Evolutionary conservation across 192 early-diverging fungal species (phyloP), one percentile per base, ranked within the genome.

Genomic region (Jimgerdemannia flammicorona): DNA sequence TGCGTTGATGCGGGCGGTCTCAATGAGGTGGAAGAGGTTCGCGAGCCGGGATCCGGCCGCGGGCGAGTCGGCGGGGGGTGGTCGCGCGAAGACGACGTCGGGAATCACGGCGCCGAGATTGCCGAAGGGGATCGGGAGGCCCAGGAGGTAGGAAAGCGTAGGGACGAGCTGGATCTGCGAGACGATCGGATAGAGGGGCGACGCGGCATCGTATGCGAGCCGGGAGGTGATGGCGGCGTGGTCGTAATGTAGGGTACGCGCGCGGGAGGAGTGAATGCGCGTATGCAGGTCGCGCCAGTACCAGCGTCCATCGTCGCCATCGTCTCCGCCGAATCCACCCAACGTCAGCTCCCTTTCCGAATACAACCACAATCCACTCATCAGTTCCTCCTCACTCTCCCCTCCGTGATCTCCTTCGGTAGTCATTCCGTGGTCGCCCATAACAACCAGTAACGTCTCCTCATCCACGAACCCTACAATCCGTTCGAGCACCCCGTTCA

Each of bases 381-480:
- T 91, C 41, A 98, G 80, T 75, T 99, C 98, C 69, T 92, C 88
- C 65, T 92, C 90, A 77, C 92, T 95, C 72, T 99, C 98, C 29
- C 98, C 98, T 17, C 98, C 98, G 71, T 99, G 98, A 79, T 99
- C 96, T 11, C 98, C 98, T 79, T 95, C 93, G 8, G 81, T 73
- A 59, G 95, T 95, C 98, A 99, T 99, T 6, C 98, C 98, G 74
- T 99, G 98, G 79, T 99, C 98, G 43, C 98, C 98, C 84, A 98
- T 90, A 20, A 99, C 91, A 17, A 96, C 84, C 8, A 98, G 84
- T 10, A 95, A 80, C 0, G 97, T 97, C 11, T 95, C 88, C 10
- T 92, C 82, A 72, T 94, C 90, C 3, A 98, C 80, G 39, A 84
- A 78, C 1, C 85, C 77, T 39, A 95, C 80, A 4, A 97, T 77